A percentile compares a stretch with the other conserved stretches of the same genome.
Evolutionary conservation across 257 asterid genomes (phyloP).

Genomic region (Coffea eugenioides): DNA sequence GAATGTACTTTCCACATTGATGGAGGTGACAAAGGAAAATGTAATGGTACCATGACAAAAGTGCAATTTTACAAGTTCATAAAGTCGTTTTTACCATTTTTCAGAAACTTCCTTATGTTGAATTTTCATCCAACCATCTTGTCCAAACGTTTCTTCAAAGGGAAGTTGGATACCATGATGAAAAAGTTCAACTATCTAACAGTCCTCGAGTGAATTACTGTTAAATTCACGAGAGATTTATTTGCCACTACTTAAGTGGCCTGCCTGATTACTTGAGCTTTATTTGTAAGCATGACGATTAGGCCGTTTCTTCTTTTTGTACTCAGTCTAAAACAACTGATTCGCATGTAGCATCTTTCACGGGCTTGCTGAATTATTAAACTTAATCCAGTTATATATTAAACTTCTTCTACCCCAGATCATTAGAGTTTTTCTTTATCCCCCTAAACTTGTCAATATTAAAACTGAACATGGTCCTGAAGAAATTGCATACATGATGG

Average conservation of each 20-base stretch:
- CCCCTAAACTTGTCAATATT: no score
- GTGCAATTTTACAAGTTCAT: background rate
- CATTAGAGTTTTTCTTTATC: background rate
- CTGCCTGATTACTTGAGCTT: background rate
- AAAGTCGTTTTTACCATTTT: no score
- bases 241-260: background rate
- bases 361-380: background rate
- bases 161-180: background rate
- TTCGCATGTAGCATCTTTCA: conserved; percentile 1
- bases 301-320: background rate
- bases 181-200: no score
- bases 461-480: background rate
- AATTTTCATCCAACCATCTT: no score
- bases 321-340: background rate
- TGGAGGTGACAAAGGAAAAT: background rate
- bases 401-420: background rate
- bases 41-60: background rate
- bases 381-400: background rate
- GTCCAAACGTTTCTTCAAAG: no score
- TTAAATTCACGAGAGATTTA: background rate
- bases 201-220: no score
- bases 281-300: background rate
- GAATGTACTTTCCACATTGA: background rate
- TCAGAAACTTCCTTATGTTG: no score
- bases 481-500: background rate